These are phyloP conservation scores for Eurotiales sp. DNA, from an alignment of 2,329 filamentous ascomycete species.

Conservation along the genomic window DNA sequence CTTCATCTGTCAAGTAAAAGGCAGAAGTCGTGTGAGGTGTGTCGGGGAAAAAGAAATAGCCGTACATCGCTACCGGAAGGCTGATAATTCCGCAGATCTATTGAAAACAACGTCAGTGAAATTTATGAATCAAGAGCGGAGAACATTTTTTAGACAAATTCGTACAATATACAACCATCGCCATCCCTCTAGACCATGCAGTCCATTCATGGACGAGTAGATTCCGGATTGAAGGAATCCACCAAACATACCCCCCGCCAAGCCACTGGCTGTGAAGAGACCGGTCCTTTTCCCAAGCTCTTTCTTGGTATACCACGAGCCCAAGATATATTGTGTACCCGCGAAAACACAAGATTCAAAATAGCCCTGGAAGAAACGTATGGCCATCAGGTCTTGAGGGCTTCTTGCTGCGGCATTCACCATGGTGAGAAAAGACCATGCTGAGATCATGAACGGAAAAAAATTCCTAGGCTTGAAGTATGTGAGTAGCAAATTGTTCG, in stretches of 20 bases:
- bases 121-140: not conserved
- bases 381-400: slow-evolving; percentile 29
- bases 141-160: not conserved
- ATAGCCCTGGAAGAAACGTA: slow-evolving; percentile 36
- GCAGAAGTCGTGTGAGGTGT: slow-evolving; percentile 4
- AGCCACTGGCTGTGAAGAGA: slow-evolving; percentile 31
- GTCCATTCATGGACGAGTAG: slow-evolving; percentile 25
- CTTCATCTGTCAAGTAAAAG: slow-evolving; percentile 1
- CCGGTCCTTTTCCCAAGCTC: slow-evolving; percentile 35
- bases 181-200: slow-evolving; percentile 27
- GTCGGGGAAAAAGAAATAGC: slow-evolving; percentile 8
- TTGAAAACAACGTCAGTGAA: not conserved
- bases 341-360: slow-evolving; percentile 31
- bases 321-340: slow-evolving; percentile 38
- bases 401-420: slow-evolving; percentile 25
- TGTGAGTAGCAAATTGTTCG: slow-evolving; percentile 25
- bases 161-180: slow-evolving; percentile 36
- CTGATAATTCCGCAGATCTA: slow-evolving; percentile 6
- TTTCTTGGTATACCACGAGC: slow-evolving; percentile 42
- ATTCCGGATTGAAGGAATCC: slow-evolving; percentile 35
- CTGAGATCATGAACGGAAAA: slow-evolving; percentile 28
- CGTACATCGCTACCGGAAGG: slow-evolving; percentile 4
- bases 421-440: slow-evolving; percentile 32
- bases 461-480: slow-evolving; percentile 28
- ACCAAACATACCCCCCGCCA: slow-evolving; percentile 34